Evolutionary conservation across 345 rosid genomes (phyloP).

Genomic region (Acer campestre): DNA sequence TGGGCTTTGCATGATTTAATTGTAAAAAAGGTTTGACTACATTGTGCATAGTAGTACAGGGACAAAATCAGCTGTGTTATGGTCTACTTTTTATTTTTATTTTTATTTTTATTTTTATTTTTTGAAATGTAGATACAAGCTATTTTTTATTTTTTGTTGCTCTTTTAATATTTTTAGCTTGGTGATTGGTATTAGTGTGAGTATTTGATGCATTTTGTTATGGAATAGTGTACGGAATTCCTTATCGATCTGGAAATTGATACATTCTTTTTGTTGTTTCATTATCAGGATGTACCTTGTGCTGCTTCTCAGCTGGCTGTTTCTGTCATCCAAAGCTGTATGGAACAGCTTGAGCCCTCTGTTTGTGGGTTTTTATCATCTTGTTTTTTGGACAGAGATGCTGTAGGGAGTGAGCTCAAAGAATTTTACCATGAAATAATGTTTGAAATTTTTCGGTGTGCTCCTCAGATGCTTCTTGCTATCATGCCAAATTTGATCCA

Average conservation of each 20-base stretch:
- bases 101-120: background rate
- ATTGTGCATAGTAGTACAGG: background rate
- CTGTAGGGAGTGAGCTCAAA: slow-evolving; percentile 62
- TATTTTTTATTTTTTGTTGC: background rate
- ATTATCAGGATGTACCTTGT: slow-evolving; percentile 50
- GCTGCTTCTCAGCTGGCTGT: slow-evolving; percentile 73
- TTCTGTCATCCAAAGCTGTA: slow-evolving; percentile 71
- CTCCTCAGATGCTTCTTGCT: slow-evolving; percentile 77
- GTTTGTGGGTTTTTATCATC: slow-evolving; percentile 73
- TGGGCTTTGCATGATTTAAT: background rate
- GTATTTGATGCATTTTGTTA: background rate
- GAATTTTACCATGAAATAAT: slow-evolving; percentile 82
- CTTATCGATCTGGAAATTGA: background rate
- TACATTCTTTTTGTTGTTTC: slow-evolving; percentile 11
- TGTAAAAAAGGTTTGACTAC: background rate
- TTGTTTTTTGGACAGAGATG: slow-evolving; percentile 71
- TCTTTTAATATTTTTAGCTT: background rate
- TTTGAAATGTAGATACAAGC: background rate
- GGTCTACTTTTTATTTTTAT: background rate
- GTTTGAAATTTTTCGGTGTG: slow-evolving; percentile 62
- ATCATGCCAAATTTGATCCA: slow-evolving; percentile 73
- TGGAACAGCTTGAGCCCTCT: slow-evolving; percentile 68
- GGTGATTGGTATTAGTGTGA: background rate
- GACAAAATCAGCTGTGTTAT: background rate
- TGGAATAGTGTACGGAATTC: background rate